Base-by-base conservation (phyloP, 345 rosid genomes). In the Eucalyptus sp. region DNA sequence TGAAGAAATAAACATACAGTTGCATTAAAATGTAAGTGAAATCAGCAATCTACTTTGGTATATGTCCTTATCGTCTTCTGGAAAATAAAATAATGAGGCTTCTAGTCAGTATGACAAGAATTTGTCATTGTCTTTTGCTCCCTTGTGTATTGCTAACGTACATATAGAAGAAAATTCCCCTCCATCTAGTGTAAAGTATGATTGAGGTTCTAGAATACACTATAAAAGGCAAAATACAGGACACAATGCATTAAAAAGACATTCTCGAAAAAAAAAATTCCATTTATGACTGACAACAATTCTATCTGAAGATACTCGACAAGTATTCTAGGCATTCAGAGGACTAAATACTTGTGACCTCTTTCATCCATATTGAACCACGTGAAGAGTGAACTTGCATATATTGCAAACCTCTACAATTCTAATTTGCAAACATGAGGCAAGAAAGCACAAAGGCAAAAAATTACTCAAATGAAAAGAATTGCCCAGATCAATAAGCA, bases 1-100 rank as follows among this genome's bases (percentile, higher is more conserved):
- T 97, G 94, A 88, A 93, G 89, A 90, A 90, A 60, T 56, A 87
- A 51, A 22, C 50, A 66, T 50, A 44, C 60, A 50, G 31, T 50
- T 49, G 50, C 64, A 62, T 29, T 76, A 50, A n/a, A 20, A 66
- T 43, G 84, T 50, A 68, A 89, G 88, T 31, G 52, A 50, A 20
- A 76, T 76, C 83, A 20, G 83, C 83, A 22, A 37, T 76, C 83
- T 37, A 76, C 48, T 76, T 37, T 76, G 43, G 83, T 68, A 68
- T 33, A 68, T 68, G 80, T 33, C 13, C 48, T 10, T 10, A 76
- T 76, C 27, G 4, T 76, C 48, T 37, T 76, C 83, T 76, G 83
- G 46, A 41, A 20, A 76, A 41, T 18, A 76, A 37, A 76, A 37
- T 44, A 76, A 76, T 76, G 83, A 76, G 48, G 46, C 83, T 37